A percentile compares a stretch with the other conserved stretches of the same genome.
Evolutionary conservation across 2,329 filamentous ascomycete species (phyloP).

Genomic region (Colletotrichum melonis): DNA sequence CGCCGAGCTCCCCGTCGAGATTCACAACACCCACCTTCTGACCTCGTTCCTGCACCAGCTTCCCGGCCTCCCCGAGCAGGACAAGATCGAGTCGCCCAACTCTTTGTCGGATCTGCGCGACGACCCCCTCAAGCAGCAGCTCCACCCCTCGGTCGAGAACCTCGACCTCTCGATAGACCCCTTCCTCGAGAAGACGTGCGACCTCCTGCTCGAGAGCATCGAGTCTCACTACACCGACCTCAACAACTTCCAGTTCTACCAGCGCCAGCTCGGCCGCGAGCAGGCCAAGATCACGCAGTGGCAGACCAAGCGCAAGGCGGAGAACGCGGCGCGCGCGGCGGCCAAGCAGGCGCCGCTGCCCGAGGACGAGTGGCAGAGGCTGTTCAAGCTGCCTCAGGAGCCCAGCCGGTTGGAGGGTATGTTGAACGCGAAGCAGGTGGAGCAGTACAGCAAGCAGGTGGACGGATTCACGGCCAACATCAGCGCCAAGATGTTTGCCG

Average conservation of each 20-base stretch:
- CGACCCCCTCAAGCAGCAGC: slow-evolving; percentile 70
- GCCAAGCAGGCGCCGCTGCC: slow-evolving; percentile 91
- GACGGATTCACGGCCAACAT: slow-evolving; percentile 94
- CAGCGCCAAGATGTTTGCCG: slow-evolving; percentile 97
- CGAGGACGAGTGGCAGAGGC: slow-evolving; percentile 97
- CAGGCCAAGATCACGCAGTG: slow-evolving; percentile 96
- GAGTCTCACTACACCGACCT: slow-evolving; percentile 98
- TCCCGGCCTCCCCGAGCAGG: slow-evolving; percentile 72
- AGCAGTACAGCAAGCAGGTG: slow-evolving; percentile 97
- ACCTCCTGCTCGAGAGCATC: slow-evolving; percentile 94
- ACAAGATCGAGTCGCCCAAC: slow-evolving; percentile 79
- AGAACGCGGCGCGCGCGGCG: slow-evolving; percentile 86
- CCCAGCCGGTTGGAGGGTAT: slow-evolving; percentile 93
- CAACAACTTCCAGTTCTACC: slow-evolving; percentile 98
- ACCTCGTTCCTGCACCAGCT: slow-evolving; percentile 96
- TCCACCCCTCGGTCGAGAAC: slow-evolving; percentile 89
- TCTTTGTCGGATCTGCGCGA: slow-evolving; percentile 83
- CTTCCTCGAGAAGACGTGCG: slow-evolving; percentile 98
- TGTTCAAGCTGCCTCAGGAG: slow-evolving; percentile 98
- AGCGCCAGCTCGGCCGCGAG: slow-evolving; percentile 91
- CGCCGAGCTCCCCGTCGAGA: slow-evolving; percentile 85
- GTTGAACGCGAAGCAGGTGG: slow-evolving; percentile 94
- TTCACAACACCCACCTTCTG: slow-evolving; percentile 98
- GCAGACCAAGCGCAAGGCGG: slow-evolving; percentile 96
- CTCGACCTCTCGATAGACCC: slow-evolving; percentile 96